phyloP scores from a whole-genome alignment of 176 grass and related monocot genomes.

The Avena eriantha region DNA sequence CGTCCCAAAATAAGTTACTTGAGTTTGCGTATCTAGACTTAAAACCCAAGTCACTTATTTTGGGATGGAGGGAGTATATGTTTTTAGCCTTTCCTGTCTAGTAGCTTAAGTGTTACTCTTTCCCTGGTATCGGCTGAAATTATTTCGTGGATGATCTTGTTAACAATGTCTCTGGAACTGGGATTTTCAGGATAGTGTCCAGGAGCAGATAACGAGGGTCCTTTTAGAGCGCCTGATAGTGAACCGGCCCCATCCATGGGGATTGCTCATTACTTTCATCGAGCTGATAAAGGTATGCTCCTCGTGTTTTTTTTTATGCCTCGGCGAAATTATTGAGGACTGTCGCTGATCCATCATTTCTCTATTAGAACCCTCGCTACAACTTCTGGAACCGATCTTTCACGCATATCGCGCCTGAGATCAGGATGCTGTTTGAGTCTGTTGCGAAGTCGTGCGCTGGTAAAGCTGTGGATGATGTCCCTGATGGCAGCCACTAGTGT shows the following conservation, averaged over 20 bases:
- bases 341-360: neutral
- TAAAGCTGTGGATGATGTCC: constrained; percentile 62
- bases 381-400: constrained; percentile 78
- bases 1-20: no score
- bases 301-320: neutral
- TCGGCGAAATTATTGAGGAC: neutral
- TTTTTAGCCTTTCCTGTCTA: neutral
- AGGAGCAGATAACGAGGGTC: constrained; percentile 87
- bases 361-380: constrained; percentile 77
- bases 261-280: constrained; percentile 84
- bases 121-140: neutral
- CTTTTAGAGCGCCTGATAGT: constrained; percentile 81
- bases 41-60: neutral
- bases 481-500: constrained; percentile 59
- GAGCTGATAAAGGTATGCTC: constrained; percentile 78
- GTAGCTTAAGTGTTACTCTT: neutral
- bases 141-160: neutral
- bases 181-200: constrained; percentile 66
- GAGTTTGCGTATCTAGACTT: neutral
- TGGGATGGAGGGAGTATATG: no score
- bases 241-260: constrained; percentile 90
- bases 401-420: constrained; percentile 65
- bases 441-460: constrained; percentile 71
- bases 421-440: constrained; percentile 77
- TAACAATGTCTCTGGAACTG: neutral